These are phyloP conservation scores for Candida smagusa DNA, from an alignment of 1,139 yeast species.

Conservation along the genomic window DNA sequence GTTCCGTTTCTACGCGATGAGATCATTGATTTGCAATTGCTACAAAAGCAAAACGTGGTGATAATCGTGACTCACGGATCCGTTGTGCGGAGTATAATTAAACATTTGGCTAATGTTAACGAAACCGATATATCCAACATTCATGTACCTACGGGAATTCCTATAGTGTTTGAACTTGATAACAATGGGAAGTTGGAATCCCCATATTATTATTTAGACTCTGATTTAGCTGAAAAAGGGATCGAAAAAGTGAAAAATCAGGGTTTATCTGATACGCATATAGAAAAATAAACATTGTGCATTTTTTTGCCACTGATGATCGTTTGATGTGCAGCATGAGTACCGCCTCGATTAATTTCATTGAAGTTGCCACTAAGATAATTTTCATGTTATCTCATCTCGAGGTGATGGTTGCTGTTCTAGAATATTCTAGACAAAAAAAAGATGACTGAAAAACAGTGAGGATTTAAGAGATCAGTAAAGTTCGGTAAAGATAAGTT, in stretches of 20 bases:
- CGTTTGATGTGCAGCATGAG: too few species aligned
- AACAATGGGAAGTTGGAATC: conserved; percentile 40
- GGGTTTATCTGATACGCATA: conserved; percentile 28
- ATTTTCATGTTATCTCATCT: too few species aligned
- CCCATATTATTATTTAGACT: conserved; percentile 60
- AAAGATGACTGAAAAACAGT: too few species aligned
- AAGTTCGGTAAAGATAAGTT: too few species aligned
- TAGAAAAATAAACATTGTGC: too few species aligned
- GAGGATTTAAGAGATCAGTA: too few species aligned
- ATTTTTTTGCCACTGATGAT: too few species aligned
- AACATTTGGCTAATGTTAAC: conserved; percentile 51
- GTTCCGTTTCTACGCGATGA: conserved; percentile 50
- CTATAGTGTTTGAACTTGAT: conserved; percentile 56
- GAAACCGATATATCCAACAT: conserved; percentile 64
- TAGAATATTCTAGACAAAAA: too few species aligned
- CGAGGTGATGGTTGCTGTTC: too few species aligned
- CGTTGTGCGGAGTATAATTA: conserved; percentile 65
- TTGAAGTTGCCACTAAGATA: too few species aligned
- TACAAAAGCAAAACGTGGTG: conserved; percentile 43
- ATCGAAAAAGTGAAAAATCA: conserved; percentile 64
- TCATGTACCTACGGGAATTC: conserved; percentile 78
- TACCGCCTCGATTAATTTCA: too few species aligned
- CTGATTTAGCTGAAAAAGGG: conserved; percentile 63
- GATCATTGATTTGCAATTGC: conserved; percentile 34
- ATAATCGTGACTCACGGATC: conserved; percentile 75